Evolutionary conservation across 192 early-diverging fungal species (phyloP).

Genomic region (Gryganskiella cystojenkinii): DNA sequence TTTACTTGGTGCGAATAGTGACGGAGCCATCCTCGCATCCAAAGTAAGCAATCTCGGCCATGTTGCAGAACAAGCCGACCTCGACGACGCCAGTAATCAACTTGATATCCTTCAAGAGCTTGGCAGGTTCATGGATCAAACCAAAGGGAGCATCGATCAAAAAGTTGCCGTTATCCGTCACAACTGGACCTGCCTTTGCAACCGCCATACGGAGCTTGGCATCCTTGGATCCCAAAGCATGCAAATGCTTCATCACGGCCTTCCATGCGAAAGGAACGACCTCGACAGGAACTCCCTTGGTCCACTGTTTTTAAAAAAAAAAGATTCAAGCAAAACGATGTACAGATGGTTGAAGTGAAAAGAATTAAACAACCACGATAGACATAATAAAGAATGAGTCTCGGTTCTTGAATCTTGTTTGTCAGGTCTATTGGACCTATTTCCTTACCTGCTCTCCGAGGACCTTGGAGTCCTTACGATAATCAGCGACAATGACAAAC

Average conservation of each 20-base stretch:
- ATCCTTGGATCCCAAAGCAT: slow-evolving; percentile 53
- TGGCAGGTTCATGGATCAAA: slow-evolving; percentile 70
- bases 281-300: slow-evolving; percentile 90
- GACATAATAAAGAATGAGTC: not conserved
- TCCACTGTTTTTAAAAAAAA: slow-evolving; percentile 68
- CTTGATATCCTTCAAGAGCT: slow-evolving; percentile 65
- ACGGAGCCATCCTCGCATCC: slow-evolving; percentile 80
- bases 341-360: not conserved
- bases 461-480: slow-evolving; percentile 80
- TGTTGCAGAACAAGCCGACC: slow-evolving; percentile 90
- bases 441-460: slow-evolving; percentile 74
- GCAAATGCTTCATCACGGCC: slow-evolving; percentile 67
- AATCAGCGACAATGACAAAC: slow-evolving; percentile 93
- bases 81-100: slow-evolving; percentile 90
- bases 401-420: not conserved
- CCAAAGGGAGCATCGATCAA: slow-evolving; percentile 89
- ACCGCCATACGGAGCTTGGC: slow-evolving; percentile 86
- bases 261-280: slow-evolving; percentile 87
- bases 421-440: no score
- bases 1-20: slow-evolving; percentile 53
- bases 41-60: slow-evolving; percentile 89
- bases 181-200: slow-evolving; percentile 91
- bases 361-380: not conserved
- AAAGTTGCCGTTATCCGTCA: slow-evolving; percentile 96
- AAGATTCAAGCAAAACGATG: not conserved